Evolutionary conservation across 768 basidiomycete genomes (phyloP), one percentile per base, ranked within the genome.

Genomic region (Daedaleopsis nitida): DNA sequence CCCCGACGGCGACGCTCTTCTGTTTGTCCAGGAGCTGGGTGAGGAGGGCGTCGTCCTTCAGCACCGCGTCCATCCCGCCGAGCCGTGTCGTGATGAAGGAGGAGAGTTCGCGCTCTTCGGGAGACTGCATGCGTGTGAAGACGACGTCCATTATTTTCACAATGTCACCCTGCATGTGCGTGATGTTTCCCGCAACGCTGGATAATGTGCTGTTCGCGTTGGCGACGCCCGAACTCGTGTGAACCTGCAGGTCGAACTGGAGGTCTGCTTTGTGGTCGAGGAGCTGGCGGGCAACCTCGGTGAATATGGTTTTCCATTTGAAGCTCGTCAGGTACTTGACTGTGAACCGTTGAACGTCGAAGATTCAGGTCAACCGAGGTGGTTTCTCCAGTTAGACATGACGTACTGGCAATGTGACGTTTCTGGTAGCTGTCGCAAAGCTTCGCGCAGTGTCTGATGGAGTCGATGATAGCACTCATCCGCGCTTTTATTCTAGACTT

Each of bases 401-500:
- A 32, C 57, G 7, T 16, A 66, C 65, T 66, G 21, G 74, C 54
- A 9, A 68, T 62, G 7, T 60, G 63, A 53, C 72, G 74, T 64
- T 73, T 74, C 11, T 55, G 54, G 54, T 74, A 76, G 8, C 70
- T 68, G 43, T 76, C 73, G 57, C 75, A 76, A 2, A 61, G 49
- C 42, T 72, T 75, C 17, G 69, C 72, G 51, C 74, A 75, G 0
- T 58, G 23, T 59, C 72, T 69, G 59, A 75, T 74, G 44, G 74
- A 70, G 5, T 71, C 53, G 6, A 69, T 72, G 0, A 68, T 68
- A 3, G 52, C 39, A n/a, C 63, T 55, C 12, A 73, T 60, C 7
- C 77, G 68, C 6, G 58, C 59, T 35, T 73, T 67, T 62, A 80
- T 57, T 1, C 76, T 71, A 3, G 72, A 76, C 35, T 73, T 63